These are phyloP conservation scores for Suhomyces maxii DNA, from an alignment of 1,139 yeast genomes.

Conservation along the genomic window DNA sequence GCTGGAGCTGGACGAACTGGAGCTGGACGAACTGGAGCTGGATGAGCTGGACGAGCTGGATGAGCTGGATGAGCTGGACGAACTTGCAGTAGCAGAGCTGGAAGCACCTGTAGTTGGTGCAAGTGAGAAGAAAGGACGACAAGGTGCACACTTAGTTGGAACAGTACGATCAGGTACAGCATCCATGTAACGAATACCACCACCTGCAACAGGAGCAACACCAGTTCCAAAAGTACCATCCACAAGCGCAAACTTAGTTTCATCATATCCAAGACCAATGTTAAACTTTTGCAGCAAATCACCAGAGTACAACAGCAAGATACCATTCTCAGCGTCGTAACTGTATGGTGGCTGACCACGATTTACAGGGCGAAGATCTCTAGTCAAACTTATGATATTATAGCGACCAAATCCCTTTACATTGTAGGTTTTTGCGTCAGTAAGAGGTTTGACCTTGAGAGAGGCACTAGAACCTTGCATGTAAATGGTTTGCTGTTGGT, in stretches of 20 bases:
- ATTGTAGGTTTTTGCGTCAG: conserved; percentile 20
- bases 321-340: conserved; percentile 21
- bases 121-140: conserved; percentile 1
- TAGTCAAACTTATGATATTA: conserved; percentile 25
- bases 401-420: conserved; percentile 34
- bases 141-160: conserved; percentile 3
- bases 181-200: conserved; percentile 22
- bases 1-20: too few species aligned
- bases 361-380: conserved; percentile 9
- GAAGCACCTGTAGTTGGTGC: neutral
- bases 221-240: conserved; percentile 17
- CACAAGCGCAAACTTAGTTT: conserved; percentile 7
- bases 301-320: conserved; percentile 19
- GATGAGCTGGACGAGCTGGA: too few species aligned
- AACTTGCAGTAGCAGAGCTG: neutral
- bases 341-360: conserved; percentile 2
- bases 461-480: conserved; percentile 12
- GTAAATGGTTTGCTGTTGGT: conserved; percentile 14
- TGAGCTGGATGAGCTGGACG: too few species aligned
- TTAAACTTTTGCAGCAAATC: conserved; percentile 13
- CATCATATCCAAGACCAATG: conserved; percentile 25
- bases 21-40: too few species aligned
- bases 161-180: conserved; percentile 6
- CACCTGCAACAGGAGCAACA: conserved; percentile 16
- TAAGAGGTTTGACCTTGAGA: conserved; percentile 15